A percentile compares a stretch with the other conserved stretches of the same genome.
These are phyloP conservation scores for Rhypophila decipiens DNA, from an alignment of 495 filamentous ascomycete genomes.

Conservation along the genomic window DNA sequence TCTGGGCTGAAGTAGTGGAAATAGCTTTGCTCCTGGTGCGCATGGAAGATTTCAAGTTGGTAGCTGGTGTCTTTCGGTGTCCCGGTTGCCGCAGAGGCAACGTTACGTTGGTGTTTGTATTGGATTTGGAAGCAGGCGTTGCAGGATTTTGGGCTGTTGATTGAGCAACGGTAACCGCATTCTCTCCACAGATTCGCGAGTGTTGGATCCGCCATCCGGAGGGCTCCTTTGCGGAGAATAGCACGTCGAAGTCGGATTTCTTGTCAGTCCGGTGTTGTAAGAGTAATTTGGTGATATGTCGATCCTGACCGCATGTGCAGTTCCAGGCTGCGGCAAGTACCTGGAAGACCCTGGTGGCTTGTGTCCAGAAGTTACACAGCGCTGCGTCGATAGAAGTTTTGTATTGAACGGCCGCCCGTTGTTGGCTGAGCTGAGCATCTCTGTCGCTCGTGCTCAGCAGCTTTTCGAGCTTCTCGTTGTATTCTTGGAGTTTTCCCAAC, in stretches of 20 bases:
- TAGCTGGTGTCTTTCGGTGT: background rate
- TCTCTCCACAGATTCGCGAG: background rate
- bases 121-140: background rate
- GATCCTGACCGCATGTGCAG: slow-evolving; percentile 6
- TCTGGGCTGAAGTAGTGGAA: background rate
- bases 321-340: slow-evolving; percentile 16
- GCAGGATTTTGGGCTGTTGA: background rate
- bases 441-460: slow-evolving; percentile 2
- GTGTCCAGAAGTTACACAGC: slow-evolving; percentile 6
- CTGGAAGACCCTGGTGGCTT: slow-evolving; percentile 1
- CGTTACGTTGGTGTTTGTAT: too few relatives aligned
- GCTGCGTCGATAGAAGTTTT: slow-evolving; percentile 1
- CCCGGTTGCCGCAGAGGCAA: background rate
- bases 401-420: background rate
- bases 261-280: slow-evolving; percentile 24
- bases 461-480: slow-evolving; percentile 3
- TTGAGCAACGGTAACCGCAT: too few relatives aligned
- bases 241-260: slow-evolving; percentile 20
- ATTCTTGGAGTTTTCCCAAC: slow-evolving; percentile 5
- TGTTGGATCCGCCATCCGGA: background rate
- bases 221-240: slow-evolving; percentile 5
- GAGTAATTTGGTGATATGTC: slow-evolving; percentile 22
- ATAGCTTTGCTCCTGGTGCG: background rate
- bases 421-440: background rate
- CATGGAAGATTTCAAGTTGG: background rate